phyloP scores from a whole-genome alignment of 2,329 filamentous ascomycete species.

The Akanthomyces uredinophilus region DNA sequence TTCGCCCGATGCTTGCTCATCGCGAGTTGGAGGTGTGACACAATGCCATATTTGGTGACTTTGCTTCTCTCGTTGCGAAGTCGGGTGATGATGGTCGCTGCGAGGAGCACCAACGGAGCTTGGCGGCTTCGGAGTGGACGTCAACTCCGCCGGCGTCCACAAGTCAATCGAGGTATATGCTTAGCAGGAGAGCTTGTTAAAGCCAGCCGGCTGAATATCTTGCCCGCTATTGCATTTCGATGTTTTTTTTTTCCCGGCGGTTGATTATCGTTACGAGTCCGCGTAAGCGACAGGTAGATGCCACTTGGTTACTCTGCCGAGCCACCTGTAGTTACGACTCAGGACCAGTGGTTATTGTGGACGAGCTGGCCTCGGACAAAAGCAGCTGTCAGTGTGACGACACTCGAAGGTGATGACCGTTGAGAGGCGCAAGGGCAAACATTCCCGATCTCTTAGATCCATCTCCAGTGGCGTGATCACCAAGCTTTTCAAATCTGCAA shows the following conservation, averaged over 20 bases:
- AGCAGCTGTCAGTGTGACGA: not conserved
- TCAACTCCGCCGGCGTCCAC: not conserved
- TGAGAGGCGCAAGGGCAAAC: not conserved
- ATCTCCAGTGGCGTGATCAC: not conserved
- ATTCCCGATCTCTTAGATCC: not conserved
- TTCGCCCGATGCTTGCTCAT: not conserved
- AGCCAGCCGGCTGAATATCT: not conserved
- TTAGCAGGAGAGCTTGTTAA: not conserved
- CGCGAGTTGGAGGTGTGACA: not conserved
- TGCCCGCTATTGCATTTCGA: not conserved
- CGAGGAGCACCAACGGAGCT: not conserved
- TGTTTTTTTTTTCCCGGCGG: no score
- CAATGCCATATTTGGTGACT: not conserved
- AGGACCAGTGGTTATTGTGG: not conserved
- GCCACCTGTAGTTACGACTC: not conserved
- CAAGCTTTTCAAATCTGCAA: not conserved
- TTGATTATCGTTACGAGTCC: not conserved
- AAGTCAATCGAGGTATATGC: not conserved
- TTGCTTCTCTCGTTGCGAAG: not conserved
- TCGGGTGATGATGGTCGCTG: not conserved
- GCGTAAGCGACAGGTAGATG: not conserved
- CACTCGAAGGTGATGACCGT: not conserved
- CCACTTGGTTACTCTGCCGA: not conserved
- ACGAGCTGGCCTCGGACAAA: not conserved
- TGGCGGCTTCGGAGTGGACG: not conserved